phyloP scores from a whole-genome alignment of 2,329 filamentous ascomycete genomes.

The Epichloe coenophiala region DNA sequence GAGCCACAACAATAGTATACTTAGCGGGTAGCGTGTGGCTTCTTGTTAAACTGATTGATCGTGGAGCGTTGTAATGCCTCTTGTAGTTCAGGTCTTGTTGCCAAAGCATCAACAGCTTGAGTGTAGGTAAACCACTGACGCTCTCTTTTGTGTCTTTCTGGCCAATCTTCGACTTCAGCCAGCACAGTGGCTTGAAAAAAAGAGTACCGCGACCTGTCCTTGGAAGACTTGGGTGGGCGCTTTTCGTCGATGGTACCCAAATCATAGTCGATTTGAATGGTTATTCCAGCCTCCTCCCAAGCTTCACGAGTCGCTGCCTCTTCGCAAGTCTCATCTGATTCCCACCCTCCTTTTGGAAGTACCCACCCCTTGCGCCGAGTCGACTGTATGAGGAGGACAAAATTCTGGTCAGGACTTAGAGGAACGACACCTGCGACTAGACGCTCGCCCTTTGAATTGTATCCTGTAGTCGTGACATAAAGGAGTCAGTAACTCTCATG shows the following conservation, averaged over 20 bases:
- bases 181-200: constrained; percentile 80
- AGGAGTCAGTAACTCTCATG: constrained; percentile 9
- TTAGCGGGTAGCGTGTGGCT: background rate
- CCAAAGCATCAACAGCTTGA: constrained; percentile 66
- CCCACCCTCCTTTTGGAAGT: constrained; percentile 94
- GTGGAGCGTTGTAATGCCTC: constrained; percentile 77
- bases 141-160: constrained; percentile 82
- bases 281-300: constrained; percentile 95
- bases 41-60: constrained; percentile 33
- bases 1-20: background rate
- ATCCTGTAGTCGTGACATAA: constrained; percentile 46
- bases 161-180: constrained; percentile 78
- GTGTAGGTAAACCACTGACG: constrained; percentile 80
- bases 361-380: constrained; percentile 89
- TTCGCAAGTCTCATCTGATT: constrained; percentile 78
- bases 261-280: constrained; percentile 71
- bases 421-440: constrained; percentile 92
- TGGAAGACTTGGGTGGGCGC: constrained; percentile 60
- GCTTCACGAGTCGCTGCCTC: constrained; percentile 82
- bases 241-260: constrained; percentile 78
- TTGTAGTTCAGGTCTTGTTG: constrained; percentile 70
- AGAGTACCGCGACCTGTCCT: constrained; percentile 56
- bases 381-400: constrained; percentile 88
- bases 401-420: constrained; percentile 69
- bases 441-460: constrained; percentile 81